Evolutionary conservation across 1,284 basidiomycete species (phyloP), one percentile per base, ranked within the genome.

Genomic region (Leucoagaricus sp.): DNA sequence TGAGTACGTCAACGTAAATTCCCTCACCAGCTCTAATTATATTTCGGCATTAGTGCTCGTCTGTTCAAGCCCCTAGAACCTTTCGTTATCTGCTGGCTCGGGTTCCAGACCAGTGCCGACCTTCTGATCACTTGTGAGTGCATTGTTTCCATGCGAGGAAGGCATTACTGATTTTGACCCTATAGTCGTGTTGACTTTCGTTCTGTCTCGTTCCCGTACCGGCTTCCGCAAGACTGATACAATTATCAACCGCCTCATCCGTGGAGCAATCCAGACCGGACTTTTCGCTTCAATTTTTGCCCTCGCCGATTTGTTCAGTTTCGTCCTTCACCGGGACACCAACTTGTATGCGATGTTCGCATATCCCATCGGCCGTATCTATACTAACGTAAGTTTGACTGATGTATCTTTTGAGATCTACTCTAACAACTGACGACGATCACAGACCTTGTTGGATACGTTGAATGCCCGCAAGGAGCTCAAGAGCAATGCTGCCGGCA

Each of bases 211-310:
- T 34, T 74, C 73, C 2, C 69, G 74, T 44, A 79, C 77, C 12
- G 79, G 79, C n/a, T 75, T 77, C 64, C 68, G 66, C 15, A 72
- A 64, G 56, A 80, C 75, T 6, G 77, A 82, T 53, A 74, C 67
- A 0, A 69, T 79, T 21, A 67, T 81, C 59, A 76, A 76, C 57
- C 71, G 73, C 25, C 67, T 80, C 3, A 79, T 80, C 58, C 71
- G 78, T 31, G 75, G 75, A 29, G 75, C 75, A 12, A 68, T 81
- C 21, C 79, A 79, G 58, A 80, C 79, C 0, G 72, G 72, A 19
- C 59, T 81, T 7, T 79, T 81, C 44, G 73, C 70, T 0, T 72
- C 69, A 0, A 67, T 81, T 3, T 81, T 80, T 60, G 72, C 78
- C 17, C 23, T 76, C 17, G 72, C 66, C 7, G 71, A 75, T 48